Base-by-base conservation (phyloP, 257 asterid genomes). In the Lithospermum erythrorhizon region DNA sequence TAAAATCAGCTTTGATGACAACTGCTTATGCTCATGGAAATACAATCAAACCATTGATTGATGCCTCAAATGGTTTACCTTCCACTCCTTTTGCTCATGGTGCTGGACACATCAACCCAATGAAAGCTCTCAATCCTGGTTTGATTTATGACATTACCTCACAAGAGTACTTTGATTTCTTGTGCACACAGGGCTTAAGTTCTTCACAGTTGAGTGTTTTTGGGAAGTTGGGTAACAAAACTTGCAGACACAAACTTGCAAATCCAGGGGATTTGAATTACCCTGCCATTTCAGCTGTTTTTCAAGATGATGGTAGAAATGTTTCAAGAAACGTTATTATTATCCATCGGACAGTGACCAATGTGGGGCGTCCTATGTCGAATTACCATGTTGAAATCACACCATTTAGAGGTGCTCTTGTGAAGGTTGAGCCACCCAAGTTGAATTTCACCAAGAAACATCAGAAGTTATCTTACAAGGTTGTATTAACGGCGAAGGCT, bases 1-100 rank as follows among this genome's bases (percentile, higher is more conserved):
- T 91, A 22, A 91, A 88, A 62, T 91, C 98, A 0, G 95, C 98
- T 0, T 59, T 91, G 7, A 91, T 91, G 97, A 91, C 98, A 1
- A 91, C 98, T 0, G 82, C 95, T 20, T 86, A 91, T 20, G 67
- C 85, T 24, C 96, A 91, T 4, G 94, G 86, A 57, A 91, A 91
- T 66, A 78, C 79, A 1, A 64, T 61, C 8, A 65, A 54, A 2
- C 82, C 93, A 6, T 70, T 91, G 17, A 76, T 11, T 35, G 98
- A 91, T 49, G 90, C 97, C 29, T 72, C 97, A 0, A 65, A 82
- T 0, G 74, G 75, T 3, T 14, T 65, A 21, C 68, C 73, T 0
- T 88, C 98, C 4, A 79, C 89, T 0, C 90, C 94, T 0, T 91
- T 59, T 32, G 97, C 89, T 59, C 97, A 91, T 18, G 97, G 98